Percentiles rank a stretch among this genome's conserved stretches.
Conservation (phyloP, 139 green algal species). For the Haematococcus sp. region DNA sequence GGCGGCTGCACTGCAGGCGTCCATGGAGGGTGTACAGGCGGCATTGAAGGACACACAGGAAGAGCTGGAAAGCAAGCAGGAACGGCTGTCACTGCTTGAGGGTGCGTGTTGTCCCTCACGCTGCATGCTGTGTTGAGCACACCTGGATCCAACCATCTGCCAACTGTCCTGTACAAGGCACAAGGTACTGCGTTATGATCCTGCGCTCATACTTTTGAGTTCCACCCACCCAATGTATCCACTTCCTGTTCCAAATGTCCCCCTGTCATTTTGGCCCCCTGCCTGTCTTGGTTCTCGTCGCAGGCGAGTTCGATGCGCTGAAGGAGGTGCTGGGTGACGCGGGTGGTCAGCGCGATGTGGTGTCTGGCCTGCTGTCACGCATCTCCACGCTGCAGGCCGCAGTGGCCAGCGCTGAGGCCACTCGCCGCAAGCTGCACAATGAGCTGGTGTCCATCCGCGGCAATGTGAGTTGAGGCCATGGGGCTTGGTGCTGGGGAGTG, state of each 20-base stretch:
- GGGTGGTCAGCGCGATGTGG: slow-evolving; percentile 61
- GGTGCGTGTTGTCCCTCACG: slow-evolving; percentile 15
- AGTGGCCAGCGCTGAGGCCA: slow-evolving; percentile 50
- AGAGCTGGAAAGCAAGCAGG: slow-evolving; percentile 41
- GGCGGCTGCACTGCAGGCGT: neutral
- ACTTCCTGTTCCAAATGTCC: no score
- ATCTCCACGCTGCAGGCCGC: slow-evolving; percentile 66
- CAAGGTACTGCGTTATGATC: no score
- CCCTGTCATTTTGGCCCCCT: no score
- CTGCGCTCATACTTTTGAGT: no score
- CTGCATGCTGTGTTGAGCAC: no score
- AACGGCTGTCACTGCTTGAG: slow-evolving; percentile 53
- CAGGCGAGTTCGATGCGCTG: slow-evolving; percentile 76
- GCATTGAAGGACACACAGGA: slow-evolving; percentile 19
- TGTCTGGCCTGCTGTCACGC: slow-evolving; percentile 63
- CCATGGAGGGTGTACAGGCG: slow-evolving; percentile 4
- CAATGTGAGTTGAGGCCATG: slow-evolving; percentile 75
- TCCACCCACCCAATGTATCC: no score
- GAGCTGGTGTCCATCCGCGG: slow-evolving; percentile 82
- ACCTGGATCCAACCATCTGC: no score
- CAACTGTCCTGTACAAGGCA: no score
- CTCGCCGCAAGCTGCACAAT: slow-evolving; percentile 78
- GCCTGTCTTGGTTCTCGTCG: neutral
- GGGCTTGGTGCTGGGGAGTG: no score
- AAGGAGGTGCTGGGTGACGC: slow-evolving; percentile 64